A percentile compares a stretch with the other conserved stretches of the same genome.
These are phyloP conservation scores for Juncus inflexus DNA, from an alignment of 176 grass and related monocot species.

Conservation along the genomic window DNA sequence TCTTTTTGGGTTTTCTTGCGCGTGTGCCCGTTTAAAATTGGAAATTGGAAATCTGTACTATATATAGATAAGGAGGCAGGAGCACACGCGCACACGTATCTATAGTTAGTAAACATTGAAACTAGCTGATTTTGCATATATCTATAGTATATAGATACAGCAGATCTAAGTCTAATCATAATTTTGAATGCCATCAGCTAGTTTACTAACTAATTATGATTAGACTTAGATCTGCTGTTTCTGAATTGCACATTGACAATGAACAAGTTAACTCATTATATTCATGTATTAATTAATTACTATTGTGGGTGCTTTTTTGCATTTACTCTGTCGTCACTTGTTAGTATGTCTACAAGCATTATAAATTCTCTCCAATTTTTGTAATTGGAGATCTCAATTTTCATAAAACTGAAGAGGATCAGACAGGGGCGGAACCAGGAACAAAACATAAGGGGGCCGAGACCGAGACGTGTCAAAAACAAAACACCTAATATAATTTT, in stretches of 20 bases:
- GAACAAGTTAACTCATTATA: neutral
- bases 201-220: neutral
- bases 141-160: too few species aligned
- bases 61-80: too few species aligned
- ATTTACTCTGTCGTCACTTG: neutral
- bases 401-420: constrained; percentile 1
- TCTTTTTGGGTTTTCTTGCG: neutral
- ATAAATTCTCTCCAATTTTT: neutral
- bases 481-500: too few species aligned
- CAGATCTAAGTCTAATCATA: too few species aligned
- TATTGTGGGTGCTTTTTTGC: neutral
- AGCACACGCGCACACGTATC: too few species aligned
- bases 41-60: neutral
- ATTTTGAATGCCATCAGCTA: too few species aligned
- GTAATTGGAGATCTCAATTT: constrained; percentile 7
- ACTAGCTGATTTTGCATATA: too few species aligned
- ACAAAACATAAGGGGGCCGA: too few species aligned
- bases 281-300: neutral
- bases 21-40: neutral
- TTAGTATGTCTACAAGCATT: neutral
- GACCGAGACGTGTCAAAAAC: too few species aligned
- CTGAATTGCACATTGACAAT: neutral
- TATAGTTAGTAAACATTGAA: too few species aligned
- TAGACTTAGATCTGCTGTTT: constrained; percentile 7
- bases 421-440: too few species aligned